Conservation (phyloP, 192 early-diverging fungal species). For the Diversispora eburnea region DNA sequence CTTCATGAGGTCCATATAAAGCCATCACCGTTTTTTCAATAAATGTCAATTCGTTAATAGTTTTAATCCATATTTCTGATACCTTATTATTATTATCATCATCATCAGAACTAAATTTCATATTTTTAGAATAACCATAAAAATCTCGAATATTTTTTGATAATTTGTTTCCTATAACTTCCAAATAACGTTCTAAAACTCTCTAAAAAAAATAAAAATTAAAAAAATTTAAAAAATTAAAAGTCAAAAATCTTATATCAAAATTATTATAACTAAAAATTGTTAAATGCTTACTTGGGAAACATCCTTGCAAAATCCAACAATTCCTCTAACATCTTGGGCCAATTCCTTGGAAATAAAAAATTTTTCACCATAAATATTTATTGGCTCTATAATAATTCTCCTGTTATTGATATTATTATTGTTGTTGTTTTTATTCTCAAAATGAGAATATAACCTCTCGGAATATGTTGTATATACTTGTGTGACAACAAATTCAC, state of each 20-base stretch:
- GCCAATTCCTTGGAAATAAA: constrained; percentile 6
- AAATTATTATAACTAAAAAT: not conserved
- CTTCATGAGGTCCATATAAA: constrained; percentile 34
- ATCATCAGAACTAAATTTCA: not conserved
- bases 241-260: not conserved
- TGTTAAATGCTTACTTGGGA: not conserved
- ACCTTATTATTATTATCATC: not conserved
- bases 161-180: constrained; percentile 14
- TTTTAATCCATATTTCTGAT: constrained; percentile 40
- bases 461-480: constrained; percentile 25
- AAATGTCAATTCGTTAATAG: constrained; percentile 34
- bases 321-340: constrained; percentile 14
- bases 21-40: constrained; percentile 40
- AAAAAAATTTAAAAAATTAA: not conserved
- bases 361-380: not conserved
- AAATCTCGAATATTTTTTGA: not conserved
- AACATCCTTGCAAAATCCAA: constrained; percentile 16
- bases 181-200: constrained; percentile 14
- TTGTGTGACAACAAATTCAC: constrained; percentile 30
- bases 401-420: not conserved
- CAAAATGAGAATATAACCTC: not conserved
- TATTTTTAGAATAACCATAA: not conserved
- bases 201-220: constrained; percentile 1
- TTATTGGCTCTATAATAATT: too few species aligned
- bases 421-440: not conserved